These are phyloP conservation scores for Candida tibetensis DNA, from an alignment of 805 yeast genomes.

Conservation along the genomic window DNA sequence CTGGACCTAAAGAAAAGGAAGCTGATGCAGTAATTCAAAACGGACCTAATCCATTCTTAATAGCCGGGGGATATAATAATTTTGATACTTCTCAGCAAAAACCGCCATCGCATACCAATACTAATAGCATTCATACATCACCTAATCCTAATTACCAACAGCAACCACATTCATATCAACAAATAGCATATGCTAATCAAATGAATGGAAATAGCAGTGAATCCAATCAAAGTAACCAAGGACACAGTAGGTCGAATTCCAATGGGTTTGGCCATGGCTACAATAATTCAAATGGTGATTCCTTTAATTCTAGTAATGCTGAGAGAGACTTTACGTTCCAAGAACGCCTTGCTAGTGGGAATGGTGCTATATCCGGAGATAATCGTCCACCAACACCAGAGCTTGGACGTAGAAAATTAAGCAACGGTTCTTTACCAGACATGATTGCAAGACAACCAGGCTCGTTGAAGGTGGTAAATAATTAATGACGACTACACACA, in stretches of 20 bases:
- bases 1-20: conserved; percentile 24
- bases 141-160: conserved; percentile 1
- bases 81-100: conserved; percentile 11
- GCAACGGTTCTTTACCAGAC: conserved; percentile 56
- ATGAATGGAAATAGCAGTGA: conserved; percentile 6
- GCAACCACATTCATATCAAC: conserved; percentile 11
- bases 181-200: conserved; percentile 8
- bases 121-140: not conserved
- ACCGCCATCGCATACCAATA: not conserved
- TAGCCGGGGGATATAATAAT: conserved; percentile 18
- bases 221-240: conserved; percentile 6
- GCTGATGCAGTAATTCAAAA: conserved; percentile 5
- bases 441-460: conserved; percentile 44
- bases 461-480: conserved; percentile 51
- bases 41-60: conserved; percentile 24
- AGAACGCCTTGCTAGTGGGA: conserved; percentile 1
- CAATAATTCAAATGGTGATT: conserved; percentile 5
- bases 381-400: conserved; percentile 18
- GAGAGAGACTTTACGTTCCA: conserved; percentile 11
- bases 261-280: conserved; percentile 5
- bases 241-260: conserved; percentile 13
- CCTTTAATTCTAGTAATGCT: conserved; percentile 6
- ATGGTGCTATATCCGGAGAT: conserved; percentile 1
- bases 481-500: conserved; percentile 4
- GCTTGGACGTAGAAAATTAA: conserved; percentile 47